phyloP scores from a whole-genome alignment of 768 basidiomycete genomes.

The Tubosaeta sp. region DNA sequence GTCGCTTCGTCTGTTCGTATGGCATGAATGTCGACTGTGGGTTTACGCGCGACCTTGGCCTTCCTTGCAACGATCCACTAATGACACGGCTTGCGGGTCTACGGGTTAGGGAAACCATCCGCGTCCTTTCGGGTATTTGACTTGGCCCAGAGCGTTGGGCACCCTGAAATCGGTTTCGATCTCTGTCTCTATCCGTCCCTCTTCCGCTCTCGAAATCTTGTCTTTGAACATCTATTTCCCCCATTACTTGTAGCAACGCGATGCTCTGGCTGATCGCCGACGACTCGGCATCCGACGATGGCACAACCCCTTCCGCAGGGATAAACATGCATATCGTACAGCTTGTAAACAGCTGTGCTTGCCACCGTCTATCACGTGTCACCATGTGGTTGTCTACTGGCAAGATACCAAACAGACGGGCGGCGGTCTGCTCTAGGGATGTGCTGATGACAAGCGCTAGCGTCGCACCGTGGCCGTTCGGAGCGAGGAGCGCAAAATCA shows the following conservation, averaged over 20 bases:
- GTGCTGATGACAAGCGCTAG: conserved; percentile 51
- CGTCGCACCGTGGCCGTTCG: conserved; percentile 33
- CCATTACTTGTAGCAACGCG: conserved; percentile 38
- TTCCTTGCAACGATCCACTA: conserved; percentile 2
- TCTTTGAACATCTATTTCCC: conserved; percentile 35
- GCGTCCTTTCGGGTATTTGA: neutral
- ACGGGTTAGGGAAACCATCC: neutral
- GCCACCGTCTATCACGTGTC: conserved; percentile 49
- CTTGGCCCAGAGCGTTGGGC: conserved; percentile 1
- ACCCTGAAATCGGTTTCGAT: neutral
- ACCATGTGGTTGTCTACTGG: conserved; percentile 43
- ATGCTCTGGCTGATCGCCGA: conserved; percentile 46
- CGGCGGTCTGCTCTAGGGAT: conserved; percentile 41
- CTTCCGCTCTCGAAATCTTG: conserved; percentile 1
- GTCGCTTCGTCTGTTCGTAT: conserved; percentile 21
- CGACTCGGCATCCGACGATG: conserved; percentile 18
- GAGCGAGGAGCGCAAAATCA: conserved; percentile 54
- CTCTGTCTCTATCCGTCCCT: neutral
- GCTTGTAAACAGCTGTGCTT: conserved; percentile 54
- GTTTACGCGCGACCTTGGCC: neutral
- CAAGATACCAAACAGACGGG: conserved; percentile 44
- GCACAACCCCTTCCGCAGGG: conserved; percentile 24
- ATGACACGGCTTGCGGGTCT: neutral
- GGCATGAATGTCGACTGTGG: conserved; percentile 2
- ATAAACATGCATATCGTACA: conserved; percentile 57